These are phyloP conservation scores for Phialemonium atrogriseum DNA, from an alignment of 2,329 filamentous ascomycete genomes.

Conservation along the genomic window DNA sequence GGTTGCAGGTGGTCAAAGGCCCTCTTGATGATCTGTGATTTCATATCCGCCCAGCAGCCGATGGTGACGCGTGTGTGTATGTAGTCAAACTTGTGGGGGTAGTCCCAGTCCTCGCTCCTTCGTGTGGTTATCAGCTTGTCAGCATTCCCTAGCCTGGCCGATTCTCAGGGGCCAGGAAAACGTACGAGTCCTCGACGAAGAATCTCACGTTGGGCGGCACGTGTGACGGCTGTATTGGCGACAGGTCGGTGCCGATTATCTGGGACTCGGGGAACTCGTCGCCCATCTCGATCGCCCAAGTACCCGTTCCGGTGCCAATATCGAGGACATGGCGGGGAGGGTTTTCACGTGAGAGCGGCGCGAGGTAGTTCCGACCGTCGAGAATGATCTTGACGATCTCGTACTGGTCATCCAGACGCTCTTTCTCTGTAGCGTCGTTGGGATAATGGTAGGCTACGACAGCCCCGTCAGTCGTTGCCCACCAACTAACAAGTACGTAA, in stretches of 20 bases:
- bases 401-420: slow-evolving; percentile 22
- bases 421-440: slow-evolving; percentile 22
- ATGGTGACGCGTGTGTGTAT: slow-evolving; percentile 42
- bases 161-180: slow-evolving; percentile 2
- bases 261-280: slow-evolving; percentile 49
- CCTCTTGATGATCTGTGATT: slow-evolving; percentile 40
- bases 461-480: too few species aligned
- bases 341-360: slow-evolving; percentile 17
- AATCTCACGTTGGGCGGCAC: slow-evolving; percentile 70
- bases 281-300: slow-evolving; percentile 63
- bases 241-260: slow-evolving; percentile 58
- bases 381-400: slow-evolving; percentile 20
- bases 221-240: slow-evolving; percentile 55
- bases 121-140: background rate
- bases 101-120: slow-evolving; percentile 41
- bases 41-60: slow-evolving; percentile 41
- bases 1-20: slow-evolving; percentile 40
- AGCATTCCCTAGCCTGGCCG: background rate
- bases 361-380: slow-evolving; percentile 20
- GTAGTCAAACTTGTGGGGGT: slow-evolving; percentile 46
- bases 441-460: slow-evolving; percentile 24
- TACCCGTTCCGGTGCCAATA: slow-evolving; percentile 43
- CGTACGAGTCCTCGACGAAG: slow-evolving; percentile 56
- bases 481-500: background rate
- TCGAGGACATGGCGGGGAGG: slow-evolving; percentile 23